phyloP scores from a whole-genome alignment of 495 filamentous ascomycete genomes.

The Glonium stellatum region DNA sequence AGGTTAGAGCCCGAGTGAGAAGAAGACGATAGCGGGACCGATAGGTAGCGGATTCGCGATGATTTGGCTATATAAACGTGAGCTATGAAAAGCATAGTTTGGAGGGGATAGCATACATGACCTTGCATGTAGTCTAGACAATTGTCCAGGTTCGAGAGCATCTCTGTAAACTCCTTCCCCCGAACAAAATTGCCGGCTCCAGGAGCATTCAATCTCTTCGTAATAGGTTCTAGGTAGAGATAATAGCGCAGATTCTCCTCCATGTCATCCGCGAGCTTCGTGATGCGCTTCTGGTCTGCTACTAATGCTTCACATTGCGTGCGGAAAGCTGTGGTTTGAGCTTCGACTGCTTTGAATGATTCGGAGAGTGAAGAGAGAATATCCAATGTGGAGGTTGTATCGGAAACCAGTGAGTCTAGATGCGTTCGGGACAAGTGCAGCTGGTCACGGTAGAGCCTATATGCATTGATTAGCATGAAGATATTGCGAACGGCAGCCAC shows the following conservation, averaged over 20 bases:
- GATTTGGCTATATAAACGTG: conserved; percentile 51
- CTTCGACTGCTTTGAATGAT: conserved; percentile 78
- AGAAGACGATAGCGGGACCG: conserved; percentile 62
- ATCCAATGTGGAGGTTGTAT: conserved; percentile 64
- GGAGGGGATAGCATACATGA: conserved; percentile 51
- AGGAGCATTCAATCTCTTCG: conserved; percentile 82
- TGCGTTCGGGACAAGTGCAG: conserved; percentile 71
- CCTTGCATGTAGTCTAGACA: conserved; percentile 85
- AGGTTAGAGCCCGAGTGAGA: conserved; percentile 63
- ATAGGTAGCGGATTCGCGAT: conserved; percentile 81
- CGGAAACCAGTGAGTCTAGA: conserved; percentile 68
- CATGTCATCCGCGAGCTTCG: conserved; percentile 70
- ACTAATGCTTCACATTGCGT: conserved; percentile 83
- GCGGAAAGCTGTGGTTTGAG: conserved; percentile 84
- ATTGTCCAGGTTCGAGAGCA: conserved; percentile 74
- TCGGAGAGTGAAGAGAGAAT: conserved; percentile 68
- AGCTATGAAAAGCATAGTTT: neutral
- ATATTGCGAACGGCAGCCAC: neutral
- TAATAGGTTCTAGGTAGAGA: conserved; percentile 82
- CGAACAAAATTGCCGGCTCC: conserved; percentile 77
- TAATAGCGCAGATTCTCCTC: conserved; percentile 85
- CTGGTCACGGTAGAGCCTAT: conserved; percentile 69
- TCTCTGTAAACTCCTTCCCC: conserved; percentile 73
- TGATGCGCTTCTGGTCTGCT: conserved; percentile 67
- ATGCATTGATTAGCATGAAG: conserved; percentile 1